Evolutionary conservation across 2,329 filamentous ascomycete species (phyloP).

Genomic region (Microcera coccophila): DNA sequence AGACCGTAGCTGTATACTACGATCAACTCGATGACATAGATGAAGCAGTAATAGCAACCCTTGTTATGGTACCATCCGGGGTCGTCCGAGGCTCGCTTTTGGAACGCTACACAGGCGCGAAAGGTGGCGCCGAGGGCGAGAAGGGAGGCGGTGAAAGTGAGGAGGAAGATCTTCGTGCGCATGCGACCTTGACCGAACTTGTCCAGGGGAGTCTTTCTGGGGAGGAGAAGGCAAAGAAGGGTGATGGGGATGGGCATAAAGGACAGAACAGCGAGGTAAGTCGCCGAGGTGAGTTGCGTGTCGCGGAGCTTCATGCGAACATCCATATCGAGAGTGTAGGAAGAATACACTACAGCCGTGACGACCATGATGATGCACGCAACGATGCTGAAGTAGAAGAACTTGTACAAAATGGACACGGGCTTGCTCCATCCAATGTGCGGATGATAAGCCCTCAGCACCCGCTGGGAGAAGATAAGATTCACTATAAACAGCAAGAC

Average conservation of each 20-base stretch:
- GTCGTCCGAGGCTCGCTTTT: conserved; percentile 43
- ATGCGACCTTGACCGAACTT: conserved; percentile 60
- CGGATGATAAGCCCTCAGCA: conserved; percentile 71
- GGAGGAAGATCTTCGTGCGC: conserved; percentile 61
- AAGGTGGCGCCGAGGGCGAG: conserved; percentile 68
- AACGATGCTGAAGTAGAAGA: conserved; percentile 56
- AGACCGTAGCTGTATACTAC: conserved; percentile 65
- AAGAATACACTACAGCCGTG: conserved; percentile 57
- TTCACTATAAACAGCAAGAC: conserved; percentile 75
- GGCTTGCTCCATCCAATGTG: conserved; percentile 62
- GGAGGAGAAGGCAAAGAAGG: conserved; percentile 48
- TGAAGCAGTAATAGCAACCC: conserved; percentile 74
- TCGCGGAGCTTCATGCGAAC: conserved; percentile 52
- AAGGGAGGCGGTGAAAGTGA: conserved; percentile 55
- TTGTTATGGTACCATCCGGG: conserved; percentile 70
- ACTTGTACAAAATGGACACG: conserved; percentile 50
- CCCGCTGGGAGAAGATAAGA: conserved; percentile 69
- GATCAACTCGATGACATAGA: conserved; percentile 69
- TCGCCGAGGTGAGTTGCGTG: conserved; percentile 63
- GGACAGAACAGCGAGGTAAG: conserved; percentile 56
- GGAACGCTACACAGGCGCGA: conserved; percentile 58
- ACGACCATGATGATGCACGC: conserved; percentile 64
- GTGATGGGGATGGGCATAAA: conserved; percentile 59
- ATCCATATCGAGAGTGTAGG: conserved; percentile 59
- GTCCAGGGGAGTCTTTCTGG: conserved; percentile 44